phyloP scores from a whole-genome alignment of 345 rosid species.

The Eucalyptus cladocalyx region DNA sequence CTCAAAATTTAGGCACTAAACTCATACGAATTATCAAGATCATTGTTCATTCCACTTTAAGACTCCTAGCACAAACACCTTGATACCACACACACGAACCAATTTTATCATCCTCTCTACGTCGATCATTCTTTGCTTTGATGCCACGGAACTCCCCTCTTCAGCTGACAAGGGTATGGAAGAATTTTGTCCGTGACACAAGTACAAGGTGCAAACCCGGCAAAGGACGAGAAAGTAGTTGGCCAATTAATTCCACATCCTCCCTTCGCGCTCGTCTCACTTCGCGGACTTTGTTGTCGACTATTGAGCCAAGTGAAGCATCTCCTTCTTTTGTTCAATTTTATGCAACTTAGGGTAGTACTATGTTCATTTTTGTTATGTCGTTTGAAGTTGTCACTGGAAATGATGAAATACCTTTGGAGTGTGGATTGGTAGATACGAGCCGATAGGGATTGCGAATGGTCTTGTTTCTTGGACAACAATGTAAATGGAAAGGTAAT shows the following conservation, averaged over 20 bases:
- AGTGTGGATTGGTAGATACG: no score
- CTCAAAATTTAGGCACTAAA: no score
- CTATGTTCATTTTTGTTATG: neutral
- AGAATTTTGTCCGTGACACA: neutral
- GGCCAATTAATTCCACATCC: neutral
- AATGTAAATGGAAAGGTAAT: no score
- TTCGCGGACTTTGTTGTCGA: neutral
- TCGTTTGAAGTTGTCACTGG: no score
- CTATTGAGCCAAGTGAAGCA: neutral
- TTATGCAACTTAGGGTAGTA: neutral
- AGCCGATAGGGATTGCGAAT: no score
- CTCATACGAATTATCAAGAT: no score
- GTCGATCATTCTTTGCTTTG: fast-evolving
- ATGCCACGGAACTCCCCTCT: neutral
- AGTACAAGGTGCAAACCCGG: neutral
- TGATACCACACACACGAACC: neutral
- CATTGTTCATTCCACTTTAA: neutral
- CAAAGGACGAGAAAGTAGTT: neutral
- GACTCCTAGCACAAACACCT: no score
- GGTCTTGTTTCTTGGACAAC: no score
- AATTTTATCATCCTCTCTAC: neutral
- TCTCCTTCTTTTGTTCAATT: neutral
- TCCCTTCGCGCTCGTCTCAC: neutral
- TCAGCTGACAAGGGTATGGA: neutral
- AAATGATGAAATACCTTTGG: no score